Conservation (phyloP, 1,284 basidiomycete species). For the Kwoniella shivajii region DNA sequence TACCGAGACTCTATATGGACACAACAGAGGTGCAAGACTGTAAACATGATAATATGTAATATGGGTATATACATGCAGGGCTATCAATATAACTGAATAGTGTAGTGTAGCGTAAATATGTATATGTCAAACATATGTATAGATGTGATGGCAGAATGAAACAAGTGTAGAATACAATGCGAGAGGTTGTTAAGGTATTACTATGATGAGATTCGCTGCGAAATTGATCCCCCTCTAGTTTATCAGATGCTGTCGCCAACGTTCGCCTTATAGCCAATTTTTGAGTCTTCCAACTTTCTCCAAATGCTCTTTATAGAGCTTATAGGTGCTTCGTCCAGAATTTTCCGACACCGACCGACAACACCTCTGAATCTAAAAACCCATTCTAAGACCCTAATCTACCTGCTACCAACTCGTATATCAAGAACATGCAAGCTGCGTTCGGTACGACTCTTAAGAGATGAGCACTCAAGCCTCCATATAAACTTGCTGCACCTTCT, state of each 20-base stretch:
- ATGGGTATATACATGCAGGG: constrained; percentile 19
- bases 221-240: too few species aligned
- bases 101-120: not conserved
- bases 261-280: too few species aligned
- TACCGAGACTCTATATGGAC: not conserved
- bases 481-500: constrained; percentile 77
- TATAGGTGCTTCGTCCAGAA: not conserved
- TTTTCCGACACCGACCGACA: not conserved
- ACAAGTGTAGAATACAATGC: not conserved
- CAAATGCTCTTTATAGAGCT: too few species aligned
- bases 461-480: constrained; percentile 92
- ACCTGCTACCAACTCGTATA: constrained; percentile 55
- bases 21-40: not conserved
- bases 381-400: constrained; percentile 34
- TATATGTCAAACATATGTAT: not conserved
- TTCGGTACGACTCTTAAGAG: constrained; percentile 96
- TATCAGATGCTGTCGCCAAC: too few species aligned
- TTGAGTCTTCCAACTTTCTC: too few species aligned
- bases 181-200: not conserved
- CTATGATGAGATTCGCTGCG: too few species aligned
- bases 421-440: constrained; percentile 85
- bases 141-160: too few species aligned
- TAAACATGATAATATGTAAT: not conserved
- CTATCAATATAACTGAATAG: not conserved
- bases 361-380: too few species aligned